Evolutionary conservation across 208 protist genomes (phyloP).

Genomic region (Acanthamoeba lenticulata): DNA sequence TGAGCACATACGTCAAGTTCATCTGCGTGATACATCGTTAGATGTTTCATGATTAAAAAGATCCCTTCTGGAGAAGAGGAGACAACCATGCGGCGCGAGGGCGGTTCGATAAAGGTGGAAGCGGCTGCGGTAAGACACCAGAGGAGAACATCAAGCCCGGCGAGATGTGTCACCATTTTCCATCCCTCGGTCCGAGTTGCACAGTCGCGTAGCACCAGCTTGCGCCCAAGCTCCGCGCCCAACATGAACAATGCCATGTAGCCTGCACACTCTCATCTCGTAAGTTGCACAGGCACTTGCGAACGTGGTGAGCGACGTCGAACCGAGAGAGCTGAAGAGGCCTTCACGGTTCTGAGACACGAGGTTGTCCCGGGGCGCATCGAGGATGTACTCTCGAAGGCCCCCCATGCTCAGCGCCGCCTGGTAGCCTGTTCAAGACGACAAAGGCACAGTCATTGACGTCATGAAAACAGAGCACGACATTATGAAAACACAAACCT

Average conservation of each 20-base stretch:
- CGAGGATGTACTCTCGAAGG: conserved; percentile 64
- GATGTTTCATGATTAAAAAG: no score
- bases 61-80: conserved; percentile 44
- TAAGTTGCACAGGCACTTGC: neutral
- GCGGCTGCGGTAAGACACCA: neutral
- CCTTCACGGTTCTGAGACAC: conserved; percentile 75
- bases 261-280: neutral
- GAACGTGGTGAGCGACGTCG: neutral
- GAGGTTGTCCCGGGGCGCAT: conserved; percentile 67
- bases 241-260: conserved; percentile 67
- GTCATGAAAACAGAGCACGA: neutral
- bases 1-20: conserved; percentile 38
- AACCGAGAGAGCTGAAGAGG: conserved; percentile 72
- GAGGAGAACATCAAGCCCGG: neutral
- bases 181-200: neutral
- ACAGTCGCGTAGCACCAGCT: neutral
- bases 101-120: conserved; percentile 23
- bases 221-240: neutral
- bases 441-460: neutral
- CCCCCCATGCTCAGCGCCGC: neutral
- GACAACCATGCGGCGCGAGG: conserved; percentile 69
- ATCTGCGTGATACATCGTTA: neutral
- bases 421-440: conserved; percentile 45
- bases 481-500: neutral
- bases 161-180: neutral